Percentiles rank a stretch among this genome's conserved stretches.
These are phyloP conservation scores for Bathelium albidoporum DNA, from an alignment of 495 filamentous ascomycete species.

Conservation along the genomic window DNA sequence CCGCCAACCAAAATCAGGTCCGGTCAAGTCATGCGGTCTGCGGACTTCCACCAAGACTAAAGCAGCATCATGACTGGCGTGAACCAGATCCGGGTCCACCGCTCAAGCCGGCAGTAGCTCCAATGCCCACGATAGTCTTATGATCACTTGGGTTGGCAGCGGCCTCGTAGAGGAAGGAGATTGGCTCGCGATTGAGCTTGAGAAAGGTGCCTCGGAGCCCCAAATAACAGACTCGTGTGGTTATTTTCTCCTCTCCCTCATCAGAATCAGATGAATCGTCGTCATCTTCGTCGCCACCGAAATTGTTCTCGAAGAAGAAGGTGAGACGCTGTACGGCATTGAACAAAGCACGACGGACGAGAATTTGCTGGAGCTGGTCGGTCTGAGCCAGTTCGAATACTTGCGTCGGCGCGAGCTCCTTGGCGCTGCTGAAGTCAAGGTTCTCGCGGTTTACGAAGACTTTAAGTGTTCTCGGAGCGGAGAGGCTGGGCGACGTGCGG, in stretches of 20 bases:
- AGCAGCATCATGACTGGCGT: not conserved
- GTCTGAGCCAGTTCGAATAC: conserved; percentile 69
- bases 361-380: conserved; percentile 71
- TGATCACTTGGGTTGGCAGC: conserved; percentile 88
- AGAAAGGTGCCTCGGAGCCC: conserved; percentile 92
- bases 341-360: conserved; percentile 80
- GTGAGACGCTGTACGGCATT: conserved; percentile 64
- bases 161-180: conserved; percentile 82
- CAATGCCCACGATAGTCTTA: conserved; percentile 15
- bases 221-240: conserved; percentile 68
- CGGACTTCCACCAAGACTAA: not conserved
- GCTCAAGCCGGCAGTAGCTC: not conserved
- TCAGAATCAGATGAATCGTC: too few relatives aligned
- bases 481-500: conserved; percentile 57
- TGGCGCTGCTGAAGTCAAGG: conserved; percentile 69
- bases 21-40: not conserved
- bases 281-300: conserved; percentile 50
- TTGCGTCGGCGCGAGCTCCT: conserved; percentile 62
- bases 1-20: too few relatives aligned
- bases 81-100: not conserved
- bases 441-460: conserved; percentile 77
- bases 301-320: conserved; percentile 77
- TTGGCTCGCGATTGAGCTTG: conserved; percentile 69
- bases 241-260: conserved; percentile 51
- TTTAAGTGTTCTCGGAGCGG: conserved; percentile 73